Conservation (phyloP, 225 moss, liverwort and hornwort species). For the Neckera pumila region DNA sequence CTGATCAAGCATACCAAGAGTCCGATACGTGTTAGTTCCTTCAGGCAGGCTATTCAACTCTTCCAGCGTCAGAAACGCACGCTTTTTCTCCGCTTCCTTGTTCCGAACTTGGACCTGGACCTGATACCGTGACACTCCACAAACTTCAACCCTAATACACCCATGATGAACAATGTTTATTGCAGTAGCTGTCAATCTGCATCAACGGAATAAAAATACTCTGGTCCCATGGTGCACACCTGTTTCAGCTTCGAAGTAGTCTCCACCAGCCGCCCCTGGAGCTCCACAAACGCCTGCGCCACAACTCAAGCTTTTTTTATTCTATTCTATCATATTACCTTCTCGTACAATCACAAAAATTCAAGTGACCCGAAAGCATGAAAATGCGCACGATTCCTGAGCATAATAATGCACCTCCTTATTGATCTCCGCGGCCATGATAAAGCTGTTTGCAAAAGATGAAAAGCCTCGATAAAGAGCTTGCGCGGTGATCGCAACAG, state of each 20-base stretch:
- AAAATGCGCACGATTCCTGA: neutral
- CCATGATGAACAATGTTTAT: neutral
- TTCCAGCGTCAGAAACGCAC: slow-evolving; percentile 83
- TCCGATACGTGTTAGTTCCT: slow-evolving; percentile 80
- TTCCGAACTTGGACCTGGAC: slow-evolving; percentile 44
- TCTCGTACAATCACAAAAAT: neutral
- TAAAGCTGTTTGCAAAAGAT: neutral
- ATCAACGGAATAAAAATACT: neutral
- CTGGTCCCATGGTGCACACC: slow-evolving; percentile 8
- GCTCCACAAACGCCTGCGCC: slow-evolving; percentile 89
- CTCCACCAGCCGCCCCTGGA: slow-evolving; percentile 87
- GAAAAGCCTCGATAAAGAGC: neutral
- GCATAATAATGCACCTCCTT: slow-evolving; percentile 29
- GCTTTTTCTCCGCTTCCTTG: slow-evolving; percentile 96
- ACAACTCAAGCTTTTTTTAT: neutral
- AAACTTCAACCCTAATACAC: neutral
- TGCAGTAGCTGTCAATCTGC: neutral
- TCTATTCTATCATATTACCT: neutral
- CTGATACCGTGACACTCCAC: neutral
- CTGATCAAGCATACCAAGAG: slow-evolving; percentile 49
- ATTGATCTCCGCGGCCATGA: slow-evolving; percentile 51
- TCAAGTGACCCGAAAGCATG: neutral
- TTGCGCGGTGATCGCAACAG: neutral
- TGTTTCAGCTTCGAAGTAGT: slow-evolving; percentile 93
- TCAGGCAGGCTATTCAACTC: slow-evolving; percentile 76